Percentiles rank a stretch among this genome's conserved stretches.
Evolutionary conservation across 441 rosid genomes (phyloP).

Genomic region (Syzygium malaccense): DNA sequence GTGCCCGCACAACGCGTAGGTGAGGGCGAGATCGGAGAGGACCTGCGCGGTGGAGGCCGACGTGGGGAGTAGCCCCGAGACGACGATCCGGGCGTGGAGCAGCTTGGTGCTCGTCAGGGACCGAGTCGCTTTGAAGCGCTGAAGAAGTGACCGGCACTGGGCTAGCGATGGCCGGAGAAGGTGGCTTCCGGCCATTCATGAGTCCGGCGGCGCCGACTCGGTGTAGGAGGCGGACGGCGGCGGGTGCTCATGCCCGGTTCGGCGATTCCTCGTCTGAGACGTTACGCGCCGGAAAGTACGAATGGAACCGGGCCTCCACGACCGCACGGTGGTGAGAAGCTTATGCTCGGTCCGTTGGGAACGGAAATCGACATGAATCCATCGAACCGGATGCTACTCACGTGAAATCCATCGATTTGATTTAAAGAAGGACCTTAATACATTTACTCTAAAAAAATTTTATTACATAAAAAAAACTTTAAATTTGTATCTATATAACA

Average conservation of each 20-base stretch:
- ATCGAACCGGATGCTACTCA: too few species aligned
- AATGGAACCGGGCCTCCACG: neutral
- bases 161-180: constrained; percentile 7
- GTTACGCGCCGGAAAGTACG: neutral
- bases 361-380: too few species aligned
- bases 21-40: constrained; percentile 14
- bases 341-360: too few species aligned
- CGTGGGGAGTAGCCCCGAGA: constrained; percentile 22
- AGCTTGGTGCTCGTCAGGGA: constrained; percentile 35
- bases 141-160: constrained; percentile 34
- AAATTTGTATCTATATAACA: too few species aligned
- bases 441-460: too few species aligned
- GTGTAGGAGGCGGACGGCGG: neutral
- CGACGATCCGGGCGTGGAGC: constrained; percentile 45
- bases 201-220: neutral
- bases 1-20: constrained; percentile 22
- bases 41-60: constrained; percentile 11
- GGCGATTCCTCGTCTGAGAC: neutral
- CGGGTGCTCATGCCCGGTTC: neutral
- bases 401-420: too few species aligned
- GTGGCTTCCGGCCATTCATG: constrained; percentile 24
- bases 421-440: too few species aligned
- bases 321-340: too few species aligned
- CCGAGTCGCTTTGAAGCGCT: constrained; percentile 28
- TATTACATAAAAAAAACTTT: too few species aligned